Base-by-base conservation (phyloP, 306 rosid species). In the Glycine latifolia region DNA sequence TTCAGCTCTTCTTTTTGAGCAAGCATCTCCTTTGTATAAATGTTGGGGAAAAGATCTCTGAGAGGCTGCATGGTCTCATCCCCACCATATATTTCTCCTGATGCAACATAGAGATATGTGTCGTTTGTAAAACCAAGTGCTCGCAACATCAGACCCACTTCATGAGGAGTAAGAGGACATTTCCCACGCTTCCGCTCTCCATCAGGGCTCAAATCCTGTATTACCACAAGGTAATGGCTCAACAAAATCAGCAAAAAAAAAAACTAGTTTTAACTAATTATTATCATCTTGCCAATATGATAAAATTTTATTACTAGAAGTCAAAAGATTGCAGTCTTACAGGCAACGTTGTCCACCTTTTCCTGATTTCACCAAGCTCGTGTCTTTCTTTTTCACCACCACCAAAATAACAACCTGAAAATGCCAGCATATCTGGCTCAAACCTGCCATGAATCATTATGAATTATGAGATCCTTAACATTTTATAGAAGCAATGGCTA, bases 401-500 rank as follows among this genome's bases (percentile, higher is more conserved):
- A 8, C 99, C 99, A 85, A 89, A 93, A 85, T 96, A 96, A 83
- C 99, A 96, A 71, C 99, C 97, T 67, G 99, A 96, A 87, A 96
- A 96, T 79, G 99, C 99, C 77, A 96, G 94, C 99, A 96, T 96
- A 87, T 96, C 99, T 67, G 98, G 94, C 89, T 96, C 99, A 90
- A 93, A 96, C 97, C 98, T 95, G 88, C 65, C 85, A 85, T 61
- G 46, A 80, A 76, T 75, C 58, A 91, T 79, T 35, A 79, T 83
- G 62, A 79, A 80, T 78, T 81, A 68, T 77, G 47, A 87, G 87
- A 82, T 56, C 60, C 75, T 37, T n/a, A 83, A 69, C 53, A 74
- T 67, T 55, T 41, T 49, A 26, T 26, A 26, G 41, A 69, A 33
- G 35, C 48, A 48, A 67, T 49, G 13, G 53, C 20, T 67, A 72